phyloP scores from a whole-genome alignment of 148 eudicot species.

The Rhododendron williamsianum region DNA sequence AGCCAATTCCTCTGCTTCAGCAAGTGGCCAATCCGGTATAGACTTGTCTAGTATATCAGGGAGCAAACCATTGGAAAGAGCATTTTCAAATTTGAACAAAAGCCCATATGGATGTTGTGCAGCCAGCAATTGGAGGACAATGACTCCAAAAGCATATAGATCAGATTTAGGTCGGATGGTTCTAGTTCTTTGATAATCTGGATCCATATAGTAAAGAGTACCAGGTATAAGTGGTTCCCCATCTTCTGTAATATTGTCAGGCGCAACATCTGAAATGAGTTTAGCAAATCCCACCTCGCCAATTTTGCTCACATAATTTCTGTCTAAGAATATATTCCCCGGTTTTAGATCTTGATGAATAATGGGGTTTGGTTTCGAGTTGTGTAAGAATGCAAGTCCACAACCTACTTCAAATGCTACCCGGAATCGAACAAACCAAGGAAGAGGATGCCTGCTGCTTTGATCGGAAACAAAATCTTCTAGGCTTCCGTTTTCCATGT shows the following conservation, averaged over 20 bases:
- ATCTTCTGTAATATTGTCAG: slow-evolving; percentile 53
- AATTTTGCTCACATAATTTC: slow-evolving; percentile 56
- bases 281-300: slow-evolving; percentile 72
- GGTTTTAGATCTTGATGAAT: slow-evolving; percentile 76
- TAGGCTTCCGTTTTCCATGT: slow-evolving; percentile 68
- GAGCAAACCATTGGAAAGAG: slow-evolving; percentile 40
- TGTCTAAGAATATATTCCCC: slow-evolving; percentile 58
- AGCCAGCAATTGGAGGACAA: slow-evolving; percentile 57
- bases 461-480: slow-evolving; percentile 42
- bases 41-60: slow-evolving; percentile 54
- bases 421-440: slow-evolving; percentile 65
- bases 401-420: slow-evolving; percentile 69
- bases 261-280: slow-evolving; percentile 43
- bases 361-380: slow-evolving; percentile 57
- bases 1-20: slow-evolving; percentile 58
- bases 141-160: slow-evolving; percentile 71
- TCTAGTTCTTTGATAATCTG: slow-evolving; percentile 78
- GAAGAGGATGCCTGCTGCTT: slow-evolving; percentile 37
- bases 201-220: slow-evolving; percentile 63
- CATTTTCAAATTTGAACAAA: slow-evolving; percentile 51
- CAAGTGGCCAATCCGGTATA: slow-evolving; percentile 57
- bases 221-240: slow-evolving; percentile 53
- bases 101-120: slow-evolving; percentile 62
- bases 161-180: slow-evolving; percentile 74
- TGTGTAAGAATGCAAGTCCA: slow-evolving; percentile 66